Evolutionary conservation across 257 asterid species (phyloP), one percentile per base, ranked within the genome.

Genomic region (Solanum lycopersicoides): DNA sequence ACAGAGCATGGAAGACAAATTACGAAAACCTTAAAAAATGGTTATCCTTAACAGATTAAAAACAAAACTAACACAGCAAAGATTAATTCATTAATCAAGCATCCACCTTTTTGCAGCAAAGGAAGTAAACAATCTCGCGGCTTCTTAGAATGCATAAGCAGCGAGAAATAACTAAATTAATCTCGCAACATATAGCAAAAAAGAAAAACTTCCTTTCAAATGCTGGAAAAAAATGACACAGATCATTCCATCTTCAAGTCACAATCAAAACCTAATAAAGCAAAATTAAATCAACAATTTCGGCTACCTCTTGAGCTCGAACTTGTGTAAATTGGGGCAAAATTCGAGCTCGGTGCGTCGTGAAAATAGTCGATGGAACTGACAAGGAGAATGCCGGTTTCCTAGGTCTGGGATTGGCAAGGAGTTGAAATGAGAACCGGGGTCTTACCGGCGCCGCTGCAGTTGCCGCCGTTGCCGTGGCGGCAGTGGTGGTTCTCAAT

Each of bases 241-340:
- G 76, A 71, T 15, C 76, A 20, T 30, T 76, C 50, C 34, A 25
- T 53, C 73, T 83, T 72, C 35, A 76, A 35, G 4, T 42, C 13
- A 18, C 34, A 80, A 35, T 11, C 30, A 30, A 45, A 83, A 34
- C 13, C 32, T 21, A 82, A 71, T 8, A 32, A 60, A 37, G 3
- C 9, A 59, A 41, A 80, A 80, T 4, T 34, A 85, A 60, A 50
- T 9, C 25, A 47, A 9, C 7, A 37, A 83, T 12, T 37, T 42
- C n/a, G 35, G 39, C 14, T 80, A 95, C 99, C 99, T 92, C 93
- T 82, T 94, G 98, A 91, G 97, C 94, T 88, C 86, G 87, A 89
- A 94, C 32, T 63, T 85, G 53, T 60, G 89, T 72, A 14, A 89
- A 88, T 13, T 68, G 65, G 79, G 86, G 84, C n/a, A 88, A 86